phyloP scores from a whole-genome alignment of 495 filamentous ascomycete species.

The Pseudoneurospora amorphoporcata region DNA sequence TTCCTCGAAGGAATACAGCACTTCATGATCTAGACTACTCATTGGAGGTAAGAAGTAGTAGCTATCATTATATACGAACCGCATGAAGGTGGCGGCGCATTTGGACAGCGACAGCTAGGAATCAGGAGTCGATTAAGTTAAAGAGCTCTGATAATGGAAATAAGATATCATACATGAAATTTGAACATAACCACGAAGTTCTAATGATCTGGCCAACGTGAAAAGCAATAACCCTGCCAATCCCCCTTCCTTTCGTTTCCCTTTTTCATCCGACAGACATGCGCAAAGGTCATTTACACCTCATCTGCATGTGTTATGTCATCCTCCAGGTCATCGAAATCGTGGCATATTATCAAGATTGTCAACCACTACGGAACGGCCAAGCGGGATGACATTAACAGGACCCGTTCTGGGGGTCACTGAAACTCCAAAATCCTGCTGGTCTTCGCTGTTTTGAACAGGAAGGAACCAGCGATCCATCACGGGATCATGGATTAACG shows the following conservation, averaged over 20 bases:
- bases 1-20: not conserved
- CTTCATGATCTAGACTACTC: not conserved
- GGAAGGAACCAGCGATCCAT: constrained; percentile 14
- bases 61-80: not conserved
- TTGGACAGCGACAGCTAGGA: not conserved
- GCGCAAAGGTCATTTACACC: not conserved
- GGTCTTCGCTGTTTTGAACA: not conserved
- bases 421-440: not conserved
- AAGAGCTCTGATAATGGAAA: not conserved
- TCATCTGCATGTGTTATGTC: not conserved
- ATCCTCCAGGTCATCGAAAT: not conserved
- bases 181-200: not conserved
- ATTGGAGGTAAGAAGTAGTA: not conserved
- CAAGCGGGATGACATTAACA: not conserved
- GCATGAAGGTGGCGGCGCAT: not conserved
- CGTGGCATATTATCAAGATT: not conserved
- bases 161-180: not conserved
- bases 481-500: constrained; percentile 16
- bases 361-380: not conserved
- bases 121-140: not conserved
- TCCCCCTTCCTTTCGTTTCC: not conserved
- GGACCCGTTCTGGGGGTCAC: not conserved
- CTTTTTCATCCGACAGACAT: not conserved
- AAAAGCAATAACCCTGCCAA: not conserved
- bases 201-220: not conserved